Evolutionary conservation across 2,329 filamentous ascomycete genomes (phyloP), one percentile per base, ranked within the genome.

Genomic region (Scedosporium apiospermum): DNA sequence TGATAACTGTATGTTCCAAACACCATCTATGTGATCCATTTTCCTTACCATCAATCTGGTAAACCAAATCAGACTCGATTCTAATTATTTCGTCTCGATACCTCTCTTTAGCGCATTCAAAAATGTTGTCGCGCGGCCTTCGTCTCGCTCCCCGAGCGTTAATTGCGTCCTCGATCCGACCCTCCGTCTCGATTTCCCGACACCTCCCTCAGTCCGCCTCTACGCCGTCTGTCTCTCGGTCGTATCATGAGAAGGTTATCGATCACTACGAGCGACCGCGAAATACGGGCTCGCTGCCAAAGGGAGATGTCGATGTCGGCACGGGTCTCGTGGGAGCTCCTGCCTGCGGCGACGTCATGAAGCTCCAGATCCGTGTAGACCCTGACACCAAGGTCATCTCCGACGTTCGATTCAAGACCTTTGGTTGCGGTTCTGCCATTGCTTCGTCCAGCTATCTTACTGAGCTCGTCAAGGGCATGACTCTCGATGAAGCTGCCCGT

Each of bases 391-490:
- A 95, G 75, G 93, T 87, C 69, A 97, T 97, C 73, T 88, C 87
- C 69, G 93, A 97, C 70, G 93, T 96, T 74, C 95, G 96, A 78
- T 97, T 97, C 85, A 97, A 97, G 87, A 97, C 93, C 0, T 97
- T 97, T 73, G 93, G 93, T 60, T 97, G 93, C 74, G 93, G 93
- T 62, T 92, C 88, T 34, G 95, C 95, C 67, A 99, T 99, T 76
- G 95, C 95, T 53, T 93, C 89, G 66, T 96, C 90, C 64, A 95
- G 89, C 72, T 99, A 99, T 74, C 78, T 99, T 70, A 99, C 95
- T n/a, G 92, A 96, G 77, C 81, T 99, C 64, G 93, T 99, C 66
- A 86, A 91, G 66, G 95, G 95, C 65, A 99, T 98, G 93, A 96
- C 76, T 68, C 66, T 99, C 67, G 95, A 99, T 70, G 91, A 99